Evolutionary conservation across 2,329 filamentous ascomycete species (phyloP), one percentile per base, ranked within the genome.

Genomic region (Amphichorda felina): DNA sequence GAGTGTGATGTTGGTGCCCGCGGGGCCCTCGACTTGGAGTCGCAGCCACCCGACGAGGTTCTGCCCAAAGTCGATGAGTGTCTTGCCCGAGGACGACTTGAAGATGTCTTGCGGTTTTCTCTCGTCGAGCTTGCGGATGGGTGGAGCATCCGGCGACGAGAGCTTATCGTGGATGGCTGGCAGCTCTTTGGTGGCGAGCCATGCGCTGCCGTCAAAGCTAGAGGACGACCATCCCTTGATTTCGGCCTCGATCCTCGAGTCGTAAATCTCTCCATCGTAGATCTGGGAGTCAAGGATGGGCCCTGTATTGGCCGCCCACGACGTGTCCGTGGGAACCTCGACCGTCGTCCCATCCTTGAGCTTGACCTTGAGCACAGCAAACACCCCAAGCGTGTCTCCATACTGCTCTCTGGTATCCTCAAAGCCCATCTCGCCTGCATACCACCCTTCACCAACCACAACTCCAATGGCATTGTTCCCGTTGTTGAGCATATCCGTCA

Each of bases 1-100:
- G 11, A 77, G 51, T 4, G 52, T 58, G 15, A 75, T 59, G 8
- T 49, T 56, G 3, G 59, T 53, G 1, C 60, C 63, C 3, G 47
- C 45, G 0, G 55, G 50, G 0, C 56, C 62, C 27, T 43, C 43
- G 2, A 64, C 46, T 1, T 50, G 7, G 9, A 74, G 43, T 0
- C 52, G 50, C 2, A 73, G 37, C 42, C 59, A 59, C 2, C 72
- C 72, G 1, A 74, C 70, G 0, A 75, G 51, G 42, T 76, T 75
- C 44, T 76, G 70, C 2, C 70, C 70, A 46, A 75, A 75, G 41
- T 76, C 53, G n/a, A 73, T 38, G 3, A 72, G 47, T 0, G 51
- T 59, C 40, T 66, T 67, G 1, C 65, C 63, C 0, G 60, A 59
- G 0, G 55, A 51, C 0, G 59, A 46, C 39, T 41, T 48, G 10